Percentiles rank a stretch among this genome's conserved stretches.
Evolutionary conservation across 140 eudicot genomes (phyloP).

Genomic region (Anethum foeniculum): DNA sequence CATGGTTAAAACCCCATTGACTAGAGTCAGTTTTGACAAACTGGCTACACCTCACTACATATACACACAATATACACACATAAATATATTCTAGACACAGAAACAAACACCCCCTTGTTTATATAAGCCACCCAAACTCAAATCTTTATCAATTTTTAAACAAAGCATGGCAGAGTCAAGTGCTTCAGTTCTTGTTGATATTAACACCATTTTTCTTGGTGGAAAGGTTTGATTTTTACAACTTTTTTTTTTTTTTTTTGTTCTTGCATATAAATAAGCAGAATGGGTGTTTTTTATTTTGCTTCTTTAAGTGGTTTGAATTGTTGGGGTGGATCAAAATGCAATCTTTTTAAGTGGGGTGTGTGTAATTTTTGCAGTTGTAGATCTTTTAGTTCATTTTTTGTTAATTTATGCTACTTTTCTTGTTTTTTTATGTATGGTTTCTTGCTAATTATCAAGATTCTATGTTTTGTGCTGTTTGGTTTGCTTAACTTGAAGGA

Average conservation of each 20-base stretch:
- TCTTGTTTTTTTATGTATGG: not conserved
- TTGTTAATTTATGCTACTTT: not conserved
- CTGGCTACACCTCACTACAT: not conserved
- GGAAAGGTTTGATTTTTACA: conserved; percentile 46
- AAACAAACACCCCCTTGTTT: conserved; percentile 2
- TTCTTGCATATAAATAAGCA: not conserved
- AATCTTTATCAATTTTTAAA: conserved; percentile 9
- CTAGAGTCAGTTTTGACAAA: not conserved
- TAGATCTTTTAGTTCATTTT: not conserved
- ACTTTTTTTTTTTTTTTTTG: not conserved
- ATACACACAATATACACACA: not conserved
- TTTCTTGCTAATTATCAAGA: not conserved
- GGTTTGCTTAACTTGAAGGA: not conserved
- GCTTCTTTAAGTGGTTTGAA: not conserved
- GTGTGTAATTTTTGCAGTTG: not conserved
- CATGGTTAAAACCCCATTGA: not conserved
- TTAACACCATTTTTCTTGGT: conserved; percentile 50
- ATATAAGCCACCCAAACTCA: conserved; percentile 27
- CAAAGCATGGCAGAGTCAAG: conserved; percentile 44
- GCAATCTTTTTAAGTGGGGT: conserved; percentile 5
- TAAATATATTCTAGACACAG: conserved; percentile 6
- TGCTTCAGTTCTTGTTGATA: conserved; percentile 58
- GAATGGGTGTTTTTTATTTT: not conserved
- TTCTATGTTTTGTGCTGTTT: not conserved
- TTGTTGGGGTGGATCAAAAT: conserved; percentile 11